Conservation (phyloP, 2,329 filamentous ascomycete genomes). For the Curvularia hawaiiensis region DNA sequence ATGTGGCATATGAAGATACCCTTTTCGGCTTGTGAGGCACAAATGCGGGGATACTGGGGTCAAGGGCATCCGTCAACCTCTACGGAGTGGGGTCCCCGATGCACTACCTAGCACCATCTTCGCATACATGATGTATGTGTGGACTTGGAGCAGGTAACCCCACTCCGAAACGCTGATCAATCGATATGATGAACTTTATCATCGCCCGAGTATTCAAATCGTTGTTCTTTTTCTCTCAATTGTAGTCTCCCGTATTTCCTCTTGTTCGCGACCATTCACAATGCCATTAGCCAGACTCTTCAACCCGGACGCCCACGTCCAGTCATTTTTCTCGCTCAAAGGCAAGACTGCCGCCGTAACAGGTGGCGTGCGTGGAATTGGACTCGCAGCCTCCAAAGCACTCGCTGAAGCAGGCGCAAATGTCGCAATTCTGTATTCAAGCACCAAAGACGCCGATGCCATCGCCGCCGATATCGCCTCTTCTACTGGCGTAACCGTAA, state of each 20-base stretch:
- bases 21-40: not conserved
- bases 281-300: conserved; percentile 17
- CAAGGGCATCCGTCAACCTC: conserved; percentile 7
- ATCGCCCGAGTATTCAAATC: not conserved
- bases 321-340: conserved; percentile 23
- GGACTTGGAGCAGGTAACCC: not conserved
- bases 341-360: conserved; percentile 49
- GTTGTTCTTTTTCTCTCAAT: not conserved
- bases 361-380: conserved; percentile 59
- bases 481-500: conserved; percentile 17
- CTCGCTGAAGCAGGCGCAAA: conserved; percentile 47
- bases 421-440: conserved; percentile 38
- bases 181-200: not conserved
- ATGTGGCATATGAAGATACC: not conserved
- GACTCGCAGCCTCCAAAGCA: conserved; percentile 37
- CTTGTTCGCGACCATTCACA: not conserved
- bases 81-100: conserved; percentile 4
- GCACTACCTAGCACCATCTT: conserved; percentile 26
- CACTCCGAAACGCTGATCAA: not conserved
- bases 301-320: conserved; percentile 14
- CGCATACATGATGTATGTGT: not conserved
- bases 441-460: conserved; percentile 19
- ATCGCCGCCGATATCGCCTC: conserved; percentile 21
- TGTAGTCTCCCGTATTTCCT: not conserved
- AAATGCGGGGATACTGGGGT: conserved; percentile 9